phyloP scores from a whole-genome alignment of 1,284 basidiomycete species.

The Fomes fomentarius region DNA sequence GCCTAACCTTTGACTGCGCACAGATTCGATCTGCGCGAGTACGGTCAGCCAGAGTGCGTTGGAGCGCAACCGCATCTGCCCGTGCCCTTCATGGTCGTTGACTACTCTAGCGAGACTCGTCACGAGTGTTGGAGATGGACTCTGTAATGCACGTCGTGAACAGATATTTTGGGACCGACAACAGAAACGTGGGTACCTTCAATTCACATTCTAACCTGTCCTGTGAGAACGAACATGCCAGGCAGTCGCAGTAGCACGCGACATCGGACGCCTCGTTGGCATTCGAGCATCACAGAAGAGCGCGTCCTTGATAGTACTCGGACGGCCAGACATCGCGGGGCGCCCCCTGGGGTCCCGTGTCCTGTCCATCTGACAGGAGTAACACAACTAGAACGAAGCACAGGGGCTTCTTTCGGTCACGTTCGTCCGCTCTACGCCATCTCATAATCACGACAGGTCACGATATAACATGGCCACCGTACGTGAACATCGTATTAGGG shows the following conservation, averaged over 20 bases:
- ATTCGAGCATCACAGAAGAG: conserved; percentile 16
- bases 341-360: conserved; percentile 16
- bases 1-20: neutral
- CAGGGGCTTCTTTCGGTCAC: conserved; percentile 16
- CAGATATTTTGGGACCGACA: conserved; percentile 12
- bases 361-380: conserved; percentile 22
- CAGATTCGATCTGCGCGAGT: neutral
- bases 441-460: conserved; percentile 15
- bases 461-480: neutral
- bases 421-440: conserved; percentile 11
- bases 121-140: neutral
- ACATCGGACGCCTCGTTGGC: conserved; percentile 5
- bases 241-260: conserved; percentile 1
- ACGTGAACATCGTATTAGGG: conserved; percentile 1
- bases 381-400: conserved; percentile 12
- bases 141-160: conserved; percentile 6
- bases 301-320: conserved; percentile 13
- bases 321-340: conserved; percentile 16
- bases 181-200: conserved; percentile 10
- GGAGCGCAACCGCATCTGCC: neutral
- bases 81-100: neutral
- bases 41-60: too few relatives aligned
- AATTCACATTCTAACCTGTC: conserved; percentile 4
- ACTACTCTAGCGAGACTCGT: neutral
- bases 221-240: conserved; percentile 10